Evolutionary conservation across 2,329 filamentous ascomycete species (phyloP).

Genomic region (Chaetomiaceae sp.): DNA sequence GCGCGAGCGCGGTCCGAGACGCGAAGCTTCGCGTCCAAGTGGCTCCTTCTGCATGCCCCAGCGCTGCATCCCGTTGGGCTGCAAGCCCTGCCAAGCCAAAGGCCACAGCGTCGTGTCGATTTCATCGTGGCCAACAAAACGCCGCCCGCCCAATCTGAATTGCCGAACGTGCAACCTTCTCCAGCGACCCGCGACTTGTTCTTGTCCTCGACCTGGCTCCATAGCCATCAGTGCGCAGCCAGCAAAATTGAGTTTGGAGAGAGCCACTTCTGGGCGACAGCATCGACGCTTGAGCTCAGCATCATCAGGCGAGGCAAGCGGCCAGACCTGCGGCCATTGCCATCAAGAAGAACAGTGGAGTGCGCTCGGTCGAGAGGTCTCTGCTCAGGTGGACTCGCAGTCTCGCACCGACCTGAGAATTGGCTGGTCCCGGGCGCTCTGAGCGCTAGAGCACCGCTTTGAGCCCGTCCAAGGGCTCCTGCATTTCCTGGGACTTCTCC

Average conservation of each 20-base stretch:
- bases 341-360: too few relatives aligned
- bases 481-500: too few relatives aligned
- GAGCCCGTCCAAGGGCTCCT: too few relatives aligned
- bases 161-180: conserved; percentile 13
- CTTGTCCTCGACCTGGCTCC: background rate
- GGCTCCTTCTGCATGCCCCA: conserved; percentile 12
- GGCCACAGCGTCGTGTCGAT: conserved; percentile 14
- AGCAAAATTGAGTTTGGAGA: too few relatives aligned
- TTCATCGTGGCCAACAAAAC: conserved; percentile 18
- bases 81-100: conserved; percentile 5
- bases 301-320: conserved; percentile 1
- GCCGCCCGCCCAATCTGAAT: conserved; percentile 10
- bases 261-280: too few relatives aligned
- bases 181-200: conserved; percentile 2
- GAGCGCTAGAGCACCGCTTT: too few relatives aligned
- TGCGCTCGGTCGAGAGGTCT: too few relatives aligned
- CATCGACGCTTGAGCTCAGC: too few relatives aligned
- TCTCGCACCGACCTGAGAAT: too few relatives aligned
- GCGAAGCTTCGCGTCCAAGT: conserved; percentile 23
- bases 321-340: conserved; percentile 3
- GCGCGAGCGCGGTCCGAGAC: conserved; percentile 16
- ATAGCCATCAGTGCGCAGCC: too few relatives aligned
- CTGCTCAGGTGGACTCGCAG: too few relatives aligned
- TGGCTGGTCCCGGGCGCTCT: too few relatives aligned
- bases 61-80: conserved; percentile 21